Conservation (phyloP, 1,139 yeast species). For the Candida pseudoviswanathii region DNA sequence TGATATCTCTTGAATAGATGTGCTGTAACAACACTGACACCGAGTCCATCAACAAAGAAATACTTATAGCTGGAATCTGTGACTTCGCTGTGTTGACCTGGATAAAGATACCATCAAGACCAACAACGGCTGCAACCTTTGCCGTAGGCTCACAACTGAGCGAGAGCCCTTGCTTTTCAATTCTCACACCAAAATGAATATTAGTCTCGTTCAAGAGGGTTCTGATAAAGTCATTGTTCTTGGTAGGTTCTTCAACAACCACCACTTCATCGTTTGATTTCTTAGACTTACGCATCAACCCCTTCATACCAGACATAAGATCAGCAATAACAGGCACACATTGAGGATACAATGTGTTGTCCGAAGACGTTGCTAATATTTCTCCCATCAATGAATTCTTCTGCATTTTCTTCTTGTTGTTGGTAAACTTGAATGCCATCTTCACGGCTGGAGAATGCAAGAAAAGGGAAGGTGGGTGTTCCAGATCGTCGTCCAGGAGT, state of each 20-base stretch:
- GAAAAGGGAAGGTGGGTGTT: slow-evolving; percentile 55
- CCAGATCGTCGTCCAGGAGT: slow-evolving; percentile 42
- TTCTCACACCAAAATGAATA: slow-evolving; percentile 60
- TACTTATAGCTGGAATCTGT: slow-evolving; percentile 32
- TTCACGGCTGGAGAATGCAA: slow-evolving; percentile 79
- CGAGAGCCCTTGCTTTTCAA: slow-evolving; percentile 73
- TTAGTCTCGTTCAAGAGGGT: slow-evolving; percentile 55
- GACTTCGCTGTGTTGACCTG: slow-evolving; percentile 53
- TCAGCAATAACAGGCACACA: slow-evolving; percentile 81
- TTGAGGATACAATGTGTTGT: slow-evolving; percentile 66
- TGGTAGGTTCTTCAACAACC: slow-evolving; percentile 14
- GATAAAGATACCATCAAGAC: slow-evolving; percentile 63
- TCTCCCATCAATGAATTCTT: slow-evolving; percentile 55
- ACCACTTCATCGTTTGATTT: slow-evolving; percentile 6
- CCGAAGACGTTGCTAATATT: slow-evolving; percentile 68
- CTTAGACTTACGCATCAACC: slow-evolving; percentile 33
- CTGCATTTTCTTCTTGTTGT: slow-evolving; percentile 25
- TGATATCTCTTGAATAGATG: slow-evolving; percentile 83
- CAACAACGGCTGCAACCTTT: slow-evolving; percentile 83
- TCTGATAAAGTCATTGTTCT: slow-evolving; percentile 32
- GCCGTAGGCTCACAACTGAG: slow-evolving; percentile 94
- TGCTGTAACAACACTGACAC: slow-evolving; percentile 80
- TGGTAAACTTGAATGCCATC: slow-evolving; percentile 43
- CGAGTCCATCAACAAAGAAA: slow-evolving; percentile 48
- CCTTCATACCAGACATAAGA: slow-evolving; percentile 48